These are phyloP conservation scores for Chiua virens DNA, from an alignment of 768 basidiomycete species.

Conservation along the genomic window DNA sequence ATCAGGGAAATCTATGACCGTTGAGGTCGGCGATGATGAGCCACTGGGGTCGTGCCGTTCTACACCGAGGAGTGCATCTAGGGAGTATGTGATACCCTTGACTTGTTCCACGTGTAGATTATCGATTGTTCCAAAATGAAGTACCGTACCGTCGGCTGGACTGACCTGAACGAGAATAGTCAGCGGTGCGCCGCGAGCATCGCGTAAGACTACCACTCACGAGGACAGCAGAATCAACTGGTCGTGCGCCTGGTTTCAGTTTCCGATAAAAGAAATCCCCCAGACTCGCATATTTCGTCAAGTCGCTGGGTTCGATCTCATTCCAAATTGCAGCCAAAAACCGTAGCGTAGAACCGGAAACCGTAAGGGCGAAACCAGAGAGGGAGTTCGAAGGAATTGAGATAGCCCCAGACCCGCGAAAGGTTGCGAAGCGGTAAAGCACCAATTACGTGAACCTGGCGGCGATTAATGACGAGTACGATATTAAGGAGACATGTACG, in stretches of 20 bases:
- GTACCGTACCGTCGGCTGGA: conserved; percentile 89
- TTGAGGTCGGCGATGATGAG: conserved; percentile 41
- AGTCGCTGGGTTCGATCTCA: conserved; percentile 80
- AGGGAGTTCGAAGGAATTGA: conserved; percentile 91
- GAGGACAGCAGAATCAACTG: conserved; percentile 72
- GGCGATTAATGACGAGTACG: background rate
- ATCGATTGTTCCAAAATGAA: conserved; percentile 88
- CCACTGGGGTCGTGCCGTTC: conserved; percentile 47
- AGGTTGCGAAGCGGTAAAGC: conserved; percentile 92
- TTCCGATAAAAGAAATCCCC: conserved; percentile 95
- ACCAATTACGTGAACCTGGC: conserved; percentile 91
- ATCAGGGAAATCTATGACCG: conserved; percentile 40
- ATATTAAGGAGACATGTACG: conserved; percentile 18
- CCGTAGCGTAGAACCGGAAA: conserved; percentile 76
- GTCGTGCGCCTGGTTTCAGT: conserved; percentile 78
- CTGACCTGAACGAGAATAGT: conserved; percentile 62
- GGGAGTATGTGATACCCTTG: conserved; percentile 95
- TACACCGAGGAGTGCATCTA: conserved; percentile 88
- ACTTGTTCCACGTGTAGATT: conserved; percentile 88
- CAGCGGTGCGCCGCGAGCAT: background rate
- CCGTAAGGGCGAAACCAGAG: conserved; percentile 94
- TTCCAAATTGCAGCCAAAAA: conserved; percentile 95
- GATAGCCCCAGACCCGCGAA: conserved; percentile 95
- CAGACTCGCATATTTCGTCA: conserved; percentile 79
- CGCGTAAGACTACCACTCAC: conserved; percentile 40